Conservation (phyloP, 2,329 filamentous ascomycete genomes). For the Venturia pyrina region DNA sequence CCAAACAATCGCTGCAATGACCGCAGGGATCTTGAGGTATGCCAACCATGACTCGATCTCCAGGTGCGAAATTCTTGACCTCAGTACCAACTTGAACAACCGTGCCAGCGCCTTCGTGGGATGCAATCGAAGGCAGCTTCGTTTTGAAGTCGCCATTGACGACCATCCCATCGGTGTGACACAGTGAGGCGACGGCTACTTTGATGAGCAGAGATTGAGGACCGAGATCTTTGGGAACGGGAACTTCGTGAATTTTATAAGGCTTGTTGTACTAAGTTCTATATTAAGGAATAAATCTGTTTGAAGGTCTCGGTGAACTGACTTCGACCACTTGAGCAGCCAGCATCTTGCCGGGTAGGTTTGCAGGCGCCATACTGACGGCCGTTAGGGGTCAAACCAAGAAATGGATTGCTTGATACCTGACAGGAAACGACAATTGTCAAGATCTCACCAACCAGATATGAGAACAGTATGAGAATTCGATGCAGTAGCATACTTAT, state of each 20-base stretch:
- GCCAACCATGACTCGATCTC: slow-evolving; percentile 48
- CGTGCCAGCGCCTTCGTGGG: slow-evolving; percentile 48
- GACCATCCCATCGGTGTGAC: slow-evolving; percentile 54
- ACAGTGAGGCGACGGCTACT: slow-evolving; percentile 49
- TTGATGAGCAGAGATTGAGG: slow-evolving; percentile 50
- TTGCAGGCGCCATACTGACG: slow-evolving; percentile 13
- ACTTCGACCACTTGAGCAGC: slow-evolving; percentile 39
- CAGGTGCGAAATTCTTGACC: slow-evolving; percentile 35
- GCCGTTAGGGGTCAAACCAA: neutral
- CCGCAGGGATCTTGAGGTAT: slow-evolving; percentile 45
- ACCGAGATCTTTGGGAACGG: slow-evolving; percentile 37
- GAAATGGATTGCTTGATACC: neutral
- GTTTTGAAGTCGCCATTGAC: slow-evolving; percentile 38
- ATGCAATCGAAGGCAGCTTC: slow-evolving; percentile 42
- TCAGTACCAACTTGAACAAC: slow-evolving; percentile 38
- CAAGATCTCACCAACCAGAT: neutral
- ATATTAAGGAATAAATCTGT: neutral
- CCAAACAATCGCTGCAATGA: slow-evolving; percentile 41
- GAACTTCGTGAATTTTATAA: slow-evolving; percentile 42
- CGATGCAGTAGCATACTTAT: neutral
- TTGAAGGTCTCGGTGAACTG: slow-evolving; percentile 7
- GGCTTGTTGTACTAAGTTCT: slow-evolving; percentile 40
- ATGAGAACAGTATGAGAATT: neutral
- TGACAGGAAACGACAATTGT: neutral
- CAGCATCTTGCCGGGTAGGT: slow-evolving; percentile 36